Percentiles rank a stretch among this genome's conserved stretches.
Conservation (phyloP, 441 rosid genomes). For the Breynia disticha region DNA sequence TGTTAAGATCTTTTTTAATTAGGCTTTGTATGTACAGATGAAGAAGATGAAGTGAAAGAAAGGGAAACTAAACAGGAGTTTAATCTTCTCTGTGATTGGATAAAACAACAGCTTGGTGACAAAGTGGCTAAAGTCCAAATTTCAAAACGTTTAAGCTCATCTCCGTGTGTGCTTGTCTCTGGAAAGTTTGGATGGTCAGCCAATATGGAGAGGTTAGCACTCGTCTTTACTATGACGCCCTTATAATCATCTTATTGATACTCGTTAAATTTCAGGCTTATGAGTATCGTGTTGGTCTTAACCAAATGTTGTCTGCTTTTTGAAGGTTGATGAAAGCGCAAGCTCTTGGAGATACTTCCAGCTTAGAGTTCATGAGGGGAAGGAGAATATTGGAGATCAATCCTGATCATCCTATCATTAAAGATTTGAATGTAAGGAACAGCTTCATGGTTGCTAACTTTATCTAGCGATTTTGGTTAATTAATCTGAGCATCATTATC, state of each 20-base stretch:
- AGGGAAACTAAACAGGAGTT: constrained; percentile 72
- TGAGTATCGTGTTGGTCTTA: background rate
- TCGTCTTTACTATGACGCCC: background rate
- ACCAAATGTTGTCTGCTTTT: background rate
- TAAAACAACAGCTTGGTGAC: constrained; percentile 92
- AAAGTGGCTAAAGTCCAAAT: constrained; percentile 92
- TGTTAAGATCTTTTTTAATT: constrained; percentile 7
- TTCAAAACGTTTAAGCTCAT: constrained; percentile 80
- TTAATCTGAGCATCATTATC: background rate
- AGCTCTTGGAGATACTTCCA: constrained; percentile 88
- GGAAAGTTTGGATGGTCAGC: constrained; percentile 99
- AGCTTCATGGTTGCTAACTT: too few species aligned
- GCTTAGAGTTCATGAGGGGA: constrained; percentile 97
- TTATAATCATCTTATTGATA: too few species aligned
- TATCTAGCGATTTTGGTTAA: too few species aligned
- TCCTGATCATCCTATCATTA: constrained; percentile 82
- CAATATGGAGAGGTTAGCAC: constrained; percentile 87
- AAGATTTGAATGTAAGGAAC: constrained; percentile 74
- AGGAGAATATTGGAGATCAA: constrained; percentile 90
- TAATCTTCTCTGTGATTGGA: constrained; percentile 82
- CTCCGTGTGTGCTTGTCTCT: constrained; percentile 96
- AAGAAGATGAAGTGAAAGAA: constrained; percentile 86
- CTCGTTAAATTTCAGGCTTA: background rate
- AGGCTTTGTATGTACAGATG: constrained; percentile 33
- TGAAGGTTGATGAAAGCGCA: constrained; percentile 96